Conservation (phyloP, 129 eudicot species). For the Logfia minima region DNA sequence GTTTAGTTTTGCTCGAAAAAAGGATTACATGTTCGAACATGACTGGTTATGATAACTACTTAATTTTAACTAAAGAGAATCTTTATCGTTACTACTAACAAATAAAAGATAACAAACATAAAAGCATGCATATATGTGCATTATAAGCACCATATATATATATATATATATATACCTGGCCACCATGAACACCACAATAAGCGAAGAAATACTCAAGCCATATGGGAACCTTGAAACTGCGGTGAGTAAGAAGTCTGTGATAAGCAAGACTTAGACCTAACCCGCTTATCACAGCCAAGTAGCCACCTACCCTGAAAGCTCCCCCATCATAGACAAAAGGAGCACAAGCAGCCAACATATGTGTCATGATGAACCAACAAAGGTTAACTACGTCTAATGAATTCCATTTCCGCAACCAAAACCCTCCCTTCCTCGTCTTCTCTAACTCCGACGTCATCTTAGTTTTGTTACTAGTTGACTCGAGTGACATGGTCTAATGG, state of each 20-base stretch:
- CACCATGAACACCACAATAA: not conserved
- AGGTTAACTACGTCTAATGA: not conserved
- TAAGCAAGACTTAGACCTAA: not conserved
- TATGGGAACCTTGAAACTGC: not conserved
- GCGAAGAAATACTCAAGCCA: not conserved
- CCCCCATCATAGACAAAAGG: not conserved
- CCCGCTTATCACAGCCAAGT: not conserved
- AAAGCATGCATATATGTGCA: too few relatives aligned
- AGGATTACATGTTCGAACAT: too few relatives aligned
- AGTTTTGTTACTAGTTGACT: not conserved
- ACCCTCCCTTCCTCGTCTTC: not conserved
- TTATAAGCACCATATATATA: too few relatives aligned
- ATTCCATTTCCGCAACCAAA: not conserved
- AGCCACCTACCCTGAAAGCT: not conserved
- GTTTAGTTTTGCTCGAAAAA: too few relatives aligned
- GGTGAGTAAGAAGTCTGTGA: not conserved
- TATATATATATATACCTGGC: not conserved
- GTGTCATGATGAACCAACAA: not conserved
- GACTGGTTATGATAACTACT: too few relatives aligned
- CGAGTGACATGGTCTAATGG: too few relatives aligned
- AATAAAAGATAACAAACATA: too few relatives aligned
- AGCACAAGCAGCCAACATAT: not conserved
- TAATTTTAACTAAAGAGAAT: too few relatives aligned
- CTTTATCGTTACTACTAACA: too few relatives aligned
- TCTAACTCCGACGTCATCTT: not conserved